These are phyloP conservation scores for Solanum chilense DNA, from an alignment of 257 asterid species.

Conservation along the genomic window DNA sequence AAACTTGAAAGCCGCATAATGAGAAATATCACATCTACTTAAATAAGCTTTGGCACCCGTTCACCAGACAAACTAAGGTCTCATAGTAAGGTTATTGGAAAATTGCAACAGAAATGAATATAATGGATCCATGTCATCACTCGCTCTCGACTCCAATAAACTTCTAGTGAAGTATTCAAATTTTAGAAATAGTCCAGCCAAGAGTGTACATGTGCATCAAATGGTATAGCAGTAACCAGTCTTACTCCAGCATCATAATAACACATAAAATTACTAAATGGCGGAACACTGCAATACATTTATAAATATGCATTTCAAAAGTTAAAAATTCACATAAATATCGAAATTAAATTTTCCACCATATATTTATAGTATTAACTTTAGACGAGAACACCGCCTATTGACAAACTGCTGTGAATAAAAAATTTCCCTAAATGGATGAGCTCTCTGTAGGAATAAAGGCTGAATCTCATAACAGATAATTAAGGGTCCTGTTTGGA, in stretches of 20 bases:
- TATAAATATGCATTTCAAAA: background rate
- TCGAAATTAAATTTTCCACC: background rate
- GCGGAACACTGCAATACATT: background rate
- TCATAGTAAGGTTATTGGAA: background rate
- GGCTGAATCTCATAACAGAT: background rate
- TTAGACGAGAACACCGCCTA: background rate
- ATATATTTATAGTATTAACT: background rate
- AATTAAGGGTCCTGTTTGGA: background rate
- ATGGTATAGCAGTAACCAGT: background rate
- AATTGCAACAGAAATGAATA: background rate
- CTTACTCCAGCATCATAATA: background rate
- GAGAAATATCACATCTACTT: background rate
- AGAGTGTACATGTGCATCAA: background rate
- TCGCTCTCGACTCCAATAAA: background rate
- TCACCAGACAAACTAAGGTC: background rate
- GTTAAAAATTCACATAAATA: background rate
- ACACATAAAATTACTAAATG: background rate
- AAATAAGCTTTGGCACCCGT: background rate
- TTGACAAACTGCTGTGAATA: background rate
- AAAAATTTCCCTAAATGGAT: background rate
- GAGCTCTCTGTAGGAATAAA: background rate
- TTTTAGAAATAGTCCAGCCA: background rate
- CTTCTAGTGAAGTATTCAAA: background rate
- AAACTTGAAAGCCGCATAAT: background rate
- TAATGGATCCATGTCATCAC: background rate